A percentile compares a stretch with the other conserved stretches of the same genome.
Evolutionary conservation across 1,284 basidiomycete genomes (phyloP).

Genomic region (Irpex sp.): DNA sequence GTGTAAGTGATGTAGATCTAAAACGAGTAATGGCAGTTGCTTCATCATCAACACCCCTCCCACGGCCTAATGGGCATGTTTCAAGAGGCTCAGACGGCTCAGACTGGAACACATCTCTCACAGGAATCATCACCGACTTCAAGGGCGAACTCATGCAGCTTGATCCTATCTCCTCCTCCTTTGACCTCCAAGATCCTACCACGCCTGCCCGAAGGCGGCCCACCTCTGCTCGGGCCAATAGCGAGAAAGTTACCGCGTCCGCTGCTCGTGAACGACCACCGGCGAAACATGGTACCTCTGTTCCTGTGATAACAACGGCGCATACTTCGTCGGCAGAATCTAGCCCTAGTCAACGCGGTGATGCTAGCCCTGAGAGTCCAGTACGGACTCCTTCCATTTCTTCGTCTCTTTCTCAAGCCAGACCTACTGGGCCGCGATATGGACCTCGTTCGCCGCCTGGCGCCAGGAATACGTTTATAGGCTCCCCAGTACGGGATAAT

Average conservation of each 20-base stretch:
- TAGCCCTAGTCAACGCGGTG: background rate
- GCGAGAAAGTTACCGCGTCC: conserved; percentile 19
- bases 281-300: conserved; percentile 20
- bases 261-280: conserved; percentile 16
- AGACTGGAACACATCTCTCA: conserved; percentile 47
- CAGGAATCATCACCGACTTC: conserved; percentile 65
- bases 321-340: conserved; percentile 9
- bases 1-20: conserved; percentile 64
- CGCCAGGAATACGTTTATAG: conserved; percentile 19
- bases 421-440: conserved; percentile 27
- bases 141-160: conserved; percentile 64
- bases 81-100: conserved; percentile 22
- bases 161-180: conserved; percentile 43
- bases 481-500: conserved; percentile 42
- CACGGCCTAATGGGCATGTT: conserved; percentile 23
- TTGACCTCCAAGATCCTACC: conserved; percentile 61
- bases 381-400: conserved; percentile 26
- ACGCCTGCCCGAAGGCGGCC: conserved; percentile 44
- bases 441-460: conserved; percentile 32
- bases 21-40: conserved; percentile 39
- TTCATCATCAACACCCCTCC: conserved; percentile 33
- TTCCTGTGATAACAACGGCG: conserved; percentile 15
- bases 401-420: conserved; percentile 12
- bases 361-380: background rate
- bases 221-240: conserved; percentile 25